These are phyloP conservation scores for Bisporella sp. DNA, from an alignment of 2,329 filamentous ascomycete species.

Conservation along the genomic window DNA sequence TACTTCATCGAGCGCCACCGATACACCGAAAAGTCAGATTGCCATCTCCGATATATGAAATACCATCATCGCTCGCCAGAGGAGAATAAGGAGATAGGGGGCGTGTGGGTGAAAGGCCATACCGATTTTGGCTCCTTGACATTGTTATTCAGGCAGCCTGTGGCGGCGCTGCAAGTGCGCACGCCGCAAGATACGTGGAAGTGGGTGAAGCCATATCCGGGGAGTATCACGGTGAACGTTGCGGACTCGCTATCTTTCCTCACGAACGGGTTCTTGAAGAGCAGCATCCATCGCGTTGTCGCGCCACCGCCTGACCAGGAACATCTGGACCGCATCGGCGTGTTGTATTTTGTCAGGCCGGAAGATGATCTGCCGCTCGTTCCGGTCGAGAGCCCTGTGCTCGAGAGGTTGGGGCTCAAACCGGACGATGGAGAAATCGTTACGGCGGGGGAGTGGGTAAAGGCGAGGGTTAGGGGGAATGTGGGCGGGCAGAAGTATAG, in stretches of 20 bases:
- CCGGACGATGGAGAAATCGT: not conserved
- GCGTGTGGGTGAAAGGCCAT: constrained; percentile 38
- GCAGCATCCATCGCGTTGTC: constrained; percentile 32
- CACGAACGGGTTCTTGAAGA: constrained; percentile 38
- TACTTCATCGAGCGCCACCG: constrained; percentile 45
- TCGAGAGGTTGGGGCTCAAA: constrained; percentile 17
- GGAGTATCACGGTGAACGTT: constrained; percentile 41
- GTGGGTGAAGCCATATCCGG: constrained; percentile 40
- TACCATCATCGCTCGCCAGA: constrained; percentile 41
- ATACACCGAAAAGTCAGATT: constrained; percentile 48
- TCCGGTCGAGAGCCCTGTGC: constrained; percentile 22
- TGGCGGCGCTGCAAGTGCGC: constrained; percentile 31
- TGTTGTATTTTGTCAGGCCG: constrained; percentile 35
- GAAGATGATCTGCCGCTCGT: constrained; percentile 12
- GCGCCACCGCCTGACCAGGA: constrained; percentile 27
- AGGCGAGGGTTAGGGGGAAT: constrained; percentile 6
- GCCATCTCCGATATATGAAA: constrained; percentile 54
- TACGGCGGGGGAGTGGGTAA: constrained; percentile 9
- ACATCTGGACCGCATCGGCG: constrained; percentile 33
- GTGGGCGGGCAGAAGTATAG: constrained; percentile 2
- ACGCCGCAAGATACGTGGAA: constrained; percentile 39
- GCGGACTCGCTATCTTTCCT: constrained; percentile 40
- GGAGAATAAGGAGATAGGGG: constrained; percentile 36
- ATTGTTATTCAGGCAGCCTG: constrained; percentile 32
- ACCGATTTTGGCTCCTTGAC: constrained; percentile 31